Conservation (phyloP, 306 rosid genomes). For the Dalbergia oliveri region DNA sequence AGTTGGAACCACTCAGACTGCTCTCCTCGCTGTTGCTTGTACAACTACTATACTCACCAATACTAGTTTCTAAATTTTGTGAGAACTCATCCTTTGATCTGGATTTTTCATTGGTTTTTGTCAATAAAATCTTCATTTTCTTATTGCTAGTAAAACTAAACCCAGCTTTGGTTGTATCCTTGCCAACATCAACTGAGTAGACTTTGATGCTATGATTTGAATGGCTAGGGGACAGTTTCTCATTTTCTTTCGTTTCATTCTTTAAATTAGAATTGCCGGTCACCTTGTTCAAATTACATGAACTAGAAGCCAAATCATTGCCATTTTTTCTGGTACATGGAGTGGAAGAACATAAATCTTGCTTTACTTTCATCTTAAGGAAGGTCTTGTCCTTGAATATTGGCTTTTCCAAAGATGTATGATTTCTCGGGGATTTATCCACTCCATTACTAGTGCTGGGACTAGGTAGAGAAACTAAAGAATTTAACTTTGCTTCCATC, state of each 20-base stretch:
- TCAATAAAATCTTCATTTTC: constrained; percentile 62
- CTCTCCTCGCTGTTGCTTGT: constrained; percentile 95
- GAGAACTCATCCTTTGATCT: constrained; percentile 89
- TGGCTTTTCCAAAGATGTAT: constrained; percentile 67
- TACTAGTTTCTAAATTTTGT: constrained; percentile 95
- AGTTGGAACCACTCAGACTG: constrained; percentile 76
- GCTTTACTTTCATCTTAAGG: constrained; percentile 73
- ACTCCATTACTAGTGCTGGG: constrained; percentile 54
- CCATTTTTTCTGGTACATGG: constrained; percentile 46
- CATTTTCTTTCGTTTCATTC: constrained; percentile 59
- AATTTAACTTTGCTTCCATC: constrained; percentile 47
- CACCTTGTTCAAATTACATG: constrained; percentile 58
- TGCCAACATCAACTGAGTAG: constrained; percentile 53
- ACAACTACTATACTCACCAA: constrained; percentile 88
- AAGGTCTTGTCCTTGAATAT: constrained; percentile 67
- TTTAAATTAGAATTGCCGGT: constrained; percentile 48
- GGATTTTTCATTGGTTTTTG: constrained; percentile 71
- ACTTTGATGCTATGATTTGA: constrained; percentile 65
- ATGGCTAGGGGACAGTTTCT: constrained; percentile 61
- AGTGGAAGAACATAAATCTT: constrained; percentile 59
- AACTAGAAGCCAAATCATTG: constrained; percentile 54
- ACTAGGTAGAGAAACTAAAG: constrained; percentile 60
- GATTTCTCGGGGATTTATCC: constrained; percentile 65
- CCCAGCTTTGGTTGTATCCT: constrained; percentile 60
- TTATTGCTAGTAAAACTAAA: constrained; percentile 58